Conservation (phyloP, 768 basidiomycete genomes). For the Kwoniella bestiolae region DNA sequence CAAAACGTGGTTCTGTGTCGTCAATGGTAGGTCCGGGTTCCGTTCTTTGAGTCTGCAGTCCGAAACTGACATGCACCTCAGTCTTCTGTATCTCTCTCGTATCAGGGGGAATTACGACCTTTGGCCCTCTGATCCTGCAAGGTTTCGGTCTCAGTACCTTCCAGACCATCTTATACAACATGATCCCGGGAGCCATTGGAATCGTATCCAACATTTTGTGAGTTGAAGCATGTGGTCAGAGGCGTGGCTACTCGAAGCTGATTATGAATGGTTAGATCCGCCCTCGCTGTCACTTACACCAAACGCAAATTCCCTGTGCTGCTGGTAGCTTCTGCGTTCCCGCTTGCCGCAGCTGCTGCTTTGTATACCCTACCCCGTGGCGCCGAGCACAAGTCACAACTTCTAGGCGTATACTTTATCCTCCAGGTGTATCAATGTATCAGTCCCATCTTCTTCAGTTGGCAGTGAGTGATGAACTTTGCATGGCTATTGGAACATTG, state of each 20-base stretch:
- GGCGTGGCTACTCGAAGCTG: neutral
- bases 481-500: neutral
- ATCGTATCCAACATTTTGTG: constrained; percentile 57
- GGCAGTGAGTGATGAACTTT: constrained; percentile 3
- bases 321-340: constrained; percentile 30
- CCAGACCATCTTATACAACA: constrained; percentile 63
- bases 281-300: constrained; percentile 50
- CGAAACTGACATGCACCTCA: constrained; percentile 30
- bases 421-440: constrained; percentile 38
- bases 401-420: constrained; percentile 44
- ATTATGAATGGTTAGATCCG: constrained; percentile 35
- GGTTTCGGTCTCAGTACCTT: constrained; percentile 59
- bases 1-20: constrained; percentile 61
- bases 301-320: constrained; percentile 38
- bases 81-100: constrained; percentile 25
- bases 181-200: constrained; percentile 61
- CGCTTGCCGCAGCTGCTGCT: constrained; percentile 37
- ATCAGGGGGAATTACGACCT: constrained; percentile 60
- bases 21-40: constrained; percentile 59
- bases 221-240: neutral
- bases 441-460: constrained; percentile 38
- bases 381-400: constrained; percentile 19
- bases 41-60: constrained; percentile 37
- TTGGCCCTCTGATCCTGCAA: constrained; percentile 61
- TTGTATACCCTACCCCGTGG: constrained; percentile 37